These are phyloP conservation scores for Colletotrichum costaricense DNA, from an alignment of 2,329 filamentous ascomycete genomes.

Conservation along the genomic window DNA sequence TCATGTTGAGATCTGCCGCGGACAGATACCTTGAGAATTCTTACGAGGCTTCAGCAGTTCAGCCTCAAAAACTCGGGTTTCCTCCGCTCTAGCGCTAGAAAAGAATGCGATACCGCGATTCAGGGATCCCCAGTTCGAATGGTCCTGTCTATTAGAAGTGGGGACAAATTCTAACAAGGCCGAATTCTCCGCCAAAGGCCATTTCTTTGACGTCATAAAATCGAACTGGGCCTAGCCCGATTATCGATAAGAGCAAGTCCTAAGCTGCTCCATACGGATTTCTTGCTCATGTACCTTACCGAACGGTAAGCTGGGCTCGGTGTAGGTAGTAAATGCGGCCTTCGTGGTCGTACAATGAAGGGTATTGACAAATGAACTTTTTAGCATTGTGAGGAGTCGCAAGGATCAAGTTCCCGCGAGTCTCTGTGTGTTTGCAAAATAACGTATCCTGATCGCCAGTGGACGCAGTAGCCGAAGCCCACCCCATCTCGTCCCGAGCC, in stretches of 20 bases:
- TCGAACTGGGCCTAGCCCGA: not conserved
- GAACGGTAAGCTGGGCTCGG: too few relatives aligned
- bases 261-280: too few relatives aligned
- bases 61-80: not conserved
- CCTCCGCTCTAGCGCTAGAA: not conserved
- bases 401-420: not conserved
- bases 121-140: not conserved
- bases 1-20: not conserved
- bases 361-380: slow-evolving; percentile 1
- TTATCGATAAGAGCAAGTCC: not conserved
- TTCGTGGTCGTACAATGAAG: not conserved
- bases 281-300: too few relatives aligned
- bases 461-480: not conserved
- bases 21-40: not conserved
- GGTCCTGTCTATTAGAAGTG: not conserved
- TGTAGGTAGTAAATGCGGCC: not conserved
- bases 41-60: not conserved
- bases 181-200: slow-evolving; percentile 3
- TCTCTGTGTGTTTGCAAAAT: not conserved
- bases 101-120: not conserved
- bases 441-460: not conserved
- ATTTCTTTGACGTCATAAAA: slow-evolving; percentile 17
- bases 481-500: not conserved
- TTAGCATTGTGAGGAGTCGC: too few relatives aligned
- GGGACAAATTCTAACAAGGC: not conserved